phyloP scores from a whole-genome alignment of 2,329 filamentous ascomycete species.

The Talaromyces albobiverticillius region DNA sequence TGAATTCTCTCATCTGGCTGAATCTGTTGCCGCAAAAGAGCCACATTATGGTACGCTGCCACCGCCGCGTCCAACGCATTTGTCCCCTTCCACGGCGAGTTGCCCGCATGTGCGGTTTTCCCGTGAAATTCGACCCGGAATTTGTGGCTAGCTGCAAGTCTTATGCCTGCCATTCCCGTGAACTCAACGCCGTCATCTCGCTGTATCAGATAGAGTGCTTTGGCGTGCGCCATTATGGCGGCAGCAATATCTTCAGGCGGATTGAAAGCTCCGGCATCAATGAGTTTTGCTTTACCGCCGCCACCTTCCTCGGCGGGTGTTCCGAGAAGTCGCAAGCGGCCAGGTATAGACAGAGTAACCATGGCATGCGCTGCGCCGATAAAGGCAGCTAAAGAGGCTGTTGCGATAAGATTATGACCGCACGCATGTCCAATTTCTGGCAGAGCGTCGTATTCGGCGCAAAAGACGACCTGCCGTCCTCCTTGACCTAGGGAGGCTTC shows the following conservation, averaged over 20 bases:
- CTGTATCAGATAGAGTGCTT: constrained; percentile 4
- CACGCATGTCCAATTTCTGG: constrained; percentile 18
- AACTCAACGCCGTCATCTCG: constrained; percentile 12
- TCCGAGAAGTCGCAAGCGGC: constrained; percentile 24
- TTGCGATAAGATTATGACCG: constrained; percentile 19
- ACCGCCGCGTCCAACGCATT: constrained; percentile 60
- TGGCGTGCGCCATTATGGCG: constrained; percentile 35
- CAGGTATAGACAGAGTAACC: constrained; percentile 6
- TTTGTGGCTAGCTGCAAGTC: constrained; percentile 11
- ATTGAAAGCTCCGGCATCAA: constrained; percentile 39
- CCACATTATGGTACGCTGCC: constrained; percentile 44
- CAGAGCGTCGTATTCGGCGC: constrained; percentile 23
- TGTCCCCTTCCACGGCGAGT: constrained; percentile 56
- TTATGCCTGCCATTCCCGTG: constrained; percentile 12
- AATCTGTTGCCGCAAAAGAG: constrained; percentile 56
- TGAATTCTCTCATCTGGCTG: constrained; percentile 53
- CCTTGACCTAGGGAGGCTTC: constrained; percentile 11
- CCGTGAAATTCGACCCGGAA: constrained; percentile 42
- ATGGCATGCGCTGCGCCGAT: constrained; percentile 8
- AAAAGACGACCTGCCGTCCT: constrained; percentile 16
- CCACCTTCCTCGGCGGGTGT: constrained; percentile 26
- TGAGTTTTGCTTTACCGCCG: constrained; percentile 30
- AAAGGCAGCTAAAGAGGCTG: constrained; percentile 14
- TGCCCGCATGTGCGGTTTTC: constrained; percentile 55
- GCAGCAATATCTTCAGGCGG: constrained; percentile 21